Evolutionary conservation across 2,329 filamentous ascomycete species (phyloP), one percentile per base, ranked within the genome.

Genomic region (Claviceps sp.): DNA sequence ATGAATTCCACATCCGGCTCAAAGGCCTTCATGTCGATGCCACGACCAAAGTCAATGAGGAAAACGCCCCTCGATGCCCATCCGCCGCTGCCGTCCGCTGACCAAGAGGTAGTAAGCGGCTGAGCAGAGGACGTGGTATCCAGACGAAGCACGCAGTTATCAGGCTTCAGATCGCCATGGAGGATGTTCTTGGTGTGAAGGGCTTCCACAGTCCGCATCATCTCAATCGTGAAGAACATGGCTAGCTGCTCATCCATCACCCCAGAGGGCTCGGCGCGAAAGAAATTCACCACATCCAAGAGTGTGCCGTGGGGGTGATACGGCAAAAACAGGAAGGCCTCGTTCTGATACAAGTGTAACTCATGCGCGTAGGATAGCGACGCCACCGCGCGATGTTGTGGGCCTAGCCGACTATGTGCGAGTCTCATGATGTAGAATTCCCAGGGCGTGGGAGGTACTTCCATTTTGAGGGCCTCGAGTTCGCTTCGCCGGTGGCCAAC

Each of bases 381-480:
- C 3, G 87, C 82, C 1, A 81, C 76, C 0, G 85, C 84, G 14
- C 91, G 82, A 54, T 85, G 71, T 34, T 77, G 78, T 1, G 84
- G 76, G 0, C 84, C 85, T 0, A 98, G 74, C 1, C 93, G 85
- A 22, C 78, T 73, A 57, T 91, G 87, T 1, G 87, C 82, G 52
- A 89, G 80, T 1, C 88, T 84, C 73, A 97, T 89, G 68, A 98
- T 94, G 69, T 95, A 87, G 64, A 97, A 98, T 64, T 98, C 93
- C 93, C 93, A 98, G 0, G 87, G 77, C 4, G 83, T 85, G 0
- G 91, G 87, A 0, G 90, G 89, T 37, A 85, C 80, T 69, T 98
- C 93, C 81, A 95, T 90, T 69, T 98, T 98, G 59, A 98, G 75
- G 1, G 93, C 93, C 67, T 96, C 89, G 4, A 93, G 75, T 1